Base-by-base conservation (phyloP, 2,329 filamentous ascomycete species). In the Epichloe aotearoae region DNA sequence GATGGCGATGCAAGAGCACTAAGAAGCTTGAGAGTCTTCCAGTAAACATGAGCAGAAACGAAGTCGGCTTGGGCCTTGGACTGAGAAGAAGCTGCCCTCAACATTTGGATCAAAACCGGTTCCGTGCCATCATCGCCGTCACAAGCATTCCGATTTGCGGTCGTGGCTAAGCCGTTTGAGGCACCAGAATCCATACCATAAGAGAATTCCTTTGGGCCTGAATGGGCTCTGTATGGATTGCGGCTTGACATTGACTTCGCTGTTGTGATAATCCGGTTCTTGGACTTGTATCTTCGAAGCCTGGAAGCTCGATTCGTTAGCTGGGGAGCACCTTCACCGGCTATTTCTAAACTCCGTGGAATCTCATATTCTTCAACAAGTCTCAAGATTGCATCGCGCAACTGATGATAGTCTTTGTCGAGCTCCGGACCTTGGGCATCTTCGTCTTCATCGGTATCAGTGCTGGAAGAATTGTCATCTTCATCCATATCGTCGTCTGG, bases 291-390 rank as follows among this genome's bases (percentile, higher is more conserved):
- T 57, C 75, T 79, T 57, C 78, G 80, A 20, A 80, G 64, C 1
- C 74, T 73, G 3, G 76, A 82, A 5, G 83, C 82, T 37, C 84
- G 76, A 59, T 88, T 88, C 65, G 83, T 88, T 57, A 88, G 83
- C 36, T 77, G 81, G 37, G 47, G 23, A 30, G 80, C 79, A 14
- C 75, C 75, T 41, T 75, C 72, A 33, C 73, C 75, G 47, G 79
- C 77, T 4, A 76, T 74, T 44, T 83, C 78, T 11, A 83, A 66
- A 41, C 76, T 79, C 49, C 84, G 80, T 0, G 85, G 83, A 42
- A 89, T 86, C 59, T 93, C 87, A 54, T 85, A 90, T 55, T 94
- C 87, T 59, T 88, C 80, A 1, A 93, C 84, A 4, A 94, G 73
- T 62, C 85, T 89, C 53, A 88, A 69, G 49, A 94, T 86, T 0